These are phyloP conservation scores for Diaporthe caulivora DNA, from an alignment of 2,329 filamentous ascomycete species.

Conservation along the genomic window DNA sequence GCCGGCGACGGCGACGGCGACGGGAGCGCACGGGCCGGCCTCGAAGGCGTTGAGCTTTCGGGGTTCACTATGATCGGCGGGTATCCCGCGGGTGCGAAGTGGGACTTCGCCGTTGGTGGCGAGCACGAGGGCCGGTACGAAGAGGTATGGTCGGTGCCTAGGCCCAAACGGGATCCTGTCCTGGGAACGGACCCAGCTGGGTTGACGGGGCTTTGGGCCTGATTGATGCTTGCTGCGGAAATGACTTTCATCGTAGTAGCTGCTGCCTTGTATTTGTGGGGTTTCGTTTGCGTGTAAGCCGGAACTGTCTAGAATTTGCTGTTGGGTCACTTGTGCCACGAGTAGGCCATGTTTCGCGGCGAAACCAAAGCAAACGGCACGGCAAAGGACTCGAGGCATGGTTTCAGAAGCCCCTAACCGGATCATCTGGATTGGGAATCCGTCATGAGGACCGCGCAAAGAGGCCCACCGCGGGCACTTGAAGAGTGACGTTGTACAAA, in stretches of 20 bases:
- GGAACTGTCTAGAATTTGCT: neutral
- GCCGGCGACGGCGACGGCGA: constrained; percentile 41
- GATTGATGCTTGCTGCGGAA: neutral
- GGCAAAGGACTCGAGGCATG: neutral
- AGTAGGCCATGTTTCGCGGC: neutral
- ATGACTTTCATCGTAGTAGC: neutral
- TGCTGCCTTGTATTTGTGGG: neutral
- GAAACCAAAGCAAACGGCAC: neutral
- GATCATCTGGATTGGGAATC: neutral
- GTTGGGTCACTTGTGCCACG: neutral
- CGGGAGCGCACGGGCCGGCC: constrained; percentile 44
- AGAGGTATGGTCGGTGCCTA: constrained; percentile 58
- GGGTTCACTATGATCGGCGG: constrained; percentile 70
- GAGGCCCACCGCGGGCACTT: neutral
- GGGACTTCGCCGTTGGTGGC: constrained; percentile 64
- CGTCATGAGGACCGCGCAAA: neutral
- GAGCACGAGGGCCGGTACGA: constrained; percentile 54
- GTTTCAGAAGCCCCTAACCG: neutral
- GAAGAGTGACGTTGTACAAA: constrained; percentile 21
- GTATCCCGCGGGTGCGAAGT: constrained; percentile 60
- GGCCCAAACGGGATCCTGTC: constrained; percentile 61
- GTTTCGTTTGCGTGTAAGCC: neutral
- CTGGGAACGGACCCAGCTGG: constrained; percentile 49
- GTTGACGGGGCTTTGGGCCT: constrained; percentile 33
- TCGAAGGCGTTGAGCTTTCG: constrained; percentile 51